Evolutionary conservation across 495 filamentous ascomycete species (phyloP).

Genomic region (Tuber microsphaerosporum): DNA sequence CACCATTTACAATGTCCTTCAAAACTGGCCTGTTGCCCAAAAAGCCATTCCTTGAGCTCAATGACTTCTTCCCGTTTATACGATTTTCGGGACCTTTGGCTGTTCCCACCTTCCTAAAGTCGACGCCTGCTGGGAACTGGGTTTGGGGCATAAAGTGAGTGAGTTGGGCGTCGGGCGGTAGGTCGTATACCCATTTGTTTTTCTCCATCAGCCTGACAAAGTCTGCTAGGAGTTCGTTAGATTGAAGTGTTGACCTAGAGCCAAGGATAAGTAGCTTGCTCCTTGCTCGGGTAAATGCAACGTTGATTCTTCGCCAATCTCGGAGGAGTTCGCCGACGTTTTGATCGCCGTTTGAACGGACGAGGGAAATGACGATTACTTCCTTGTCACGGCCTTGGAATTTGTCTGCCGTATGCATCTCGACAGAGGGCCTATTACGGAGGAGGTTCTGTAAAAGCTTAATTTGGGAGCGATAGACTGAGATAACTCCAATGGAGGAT

Average conservation of each 20-base stretch:
- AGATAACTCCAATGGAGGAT: slow-evolving; percentile 85
- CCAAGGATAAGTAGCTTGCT: slow-evolving; percentile 85
- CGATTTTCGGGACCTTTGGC: slow-evolving; percentile 26
- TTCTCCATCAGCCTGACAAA: slow-evolving; percentile 71
- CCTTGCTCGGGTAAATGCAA: slow-evolving; percentile 85
- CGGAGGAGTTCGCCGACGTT: slow-evolving; percentile 79
- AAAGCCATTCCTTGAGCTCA: slow-evolving; percentile 36
- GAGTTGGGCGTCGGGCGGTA: slow-evolving; percentile 56
- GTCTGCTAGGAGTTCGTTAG: slow-evolving; percentile 66
- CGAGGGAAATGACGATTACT: slow-evolving; percentile 74
- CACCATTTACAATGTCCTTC: slow-evolving; percentile 38
- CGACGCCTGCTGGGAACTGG: slow-evolving; percentile 40
- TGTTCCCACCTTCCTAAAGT: not conserved
- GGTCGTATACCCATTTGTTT: slow-evolving; percentile 66
- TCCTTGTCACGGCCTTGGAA: slow-evolving; percentile 96
- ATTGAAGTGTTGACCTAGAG: slow-evolving; percentile 63
- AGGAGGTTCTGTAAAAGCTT: slow-evolving; percentile 48
- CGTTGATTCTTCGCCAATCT: slow-evolving; percentile 90
- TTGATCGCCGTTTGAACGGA: slow-evolving; percentile 73
- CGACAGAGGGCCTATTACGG: slow-evolving; percentile 54
- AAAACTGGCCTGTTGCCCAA: slow-evolving; percentile 38
- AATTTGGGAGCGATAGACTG: slow-evolving; percentile 94
- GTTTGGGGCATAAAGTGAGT: slow-evolving; percentile 59
- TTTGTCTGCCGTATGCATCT: slow-evolving; percentile 93
- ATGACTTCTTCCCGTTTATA: slow-evolving; percentile 41